Evolutionary conservation across 805 yeast genomes (phyloP).

Genomic region (Saccharomycopsis schoenii): DNA sequence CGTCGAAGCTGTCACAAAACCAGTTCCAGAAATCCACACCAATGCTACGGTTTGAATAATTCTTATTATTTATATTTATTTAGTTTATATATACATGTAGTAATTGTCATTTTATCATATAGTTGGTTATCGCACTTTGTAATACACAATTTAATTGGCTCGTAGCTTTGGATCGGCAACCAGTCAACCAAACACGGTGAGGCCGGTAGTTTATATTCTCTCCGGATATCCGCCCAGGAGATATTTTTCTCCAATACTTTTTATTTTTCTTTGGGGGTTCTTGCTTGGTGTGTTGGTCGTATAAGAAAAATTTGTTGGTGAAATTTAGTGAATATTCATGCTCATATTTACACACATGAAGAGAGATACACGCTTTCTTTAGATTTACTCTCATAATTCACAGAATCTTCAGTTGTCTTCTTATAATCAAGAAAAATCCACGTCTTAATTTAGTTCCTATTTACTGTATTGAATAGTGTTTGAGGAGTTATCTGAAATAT

Average conservation of each 20-base stretch:
- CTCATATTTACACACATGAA: neutral
- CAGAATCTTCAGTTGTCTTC: neutral
- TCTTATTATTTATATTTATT: neutral
- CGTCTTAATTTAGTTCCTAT: neutral
- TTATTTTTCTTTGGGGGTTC: neutral
- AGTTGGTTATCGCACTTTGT: too few relatives aligned
- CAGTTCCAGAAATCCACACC: slow-evolving; percentile 75
- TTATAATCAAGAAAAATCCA: too few relatives aligned
- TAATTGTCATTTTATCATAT: neutral
- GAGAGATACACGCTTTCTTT: neutral
- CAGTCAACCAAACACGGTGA: too few relatives aligned
- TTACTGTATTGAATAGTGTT: neutral
- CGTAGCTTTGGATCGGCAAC: neutral
- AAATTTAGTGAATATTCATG: neutral
- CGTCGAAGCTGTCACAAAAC: slow-evolving; percentile 68
- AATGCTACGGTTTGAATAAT: slow-evolving; percentile 39
- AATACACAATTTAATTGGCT: neutral
- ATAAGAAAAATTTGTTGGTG: neutral
- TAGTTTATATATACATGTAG: neutral
- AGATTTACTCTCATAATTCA: neutral
- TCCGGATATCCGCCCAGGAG: neutral
- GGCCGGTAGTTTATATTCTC: too few relatives aligned
- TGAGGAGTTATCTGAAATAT: too few relatives aligned
- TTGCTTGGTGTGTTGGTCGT: neutral
- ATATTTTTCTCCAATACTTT: neutral